Evolutionary conservation across 148 eudicot genomes (phyloP).

Genomic region (Amaranthus hypochondriacus): DNA sequence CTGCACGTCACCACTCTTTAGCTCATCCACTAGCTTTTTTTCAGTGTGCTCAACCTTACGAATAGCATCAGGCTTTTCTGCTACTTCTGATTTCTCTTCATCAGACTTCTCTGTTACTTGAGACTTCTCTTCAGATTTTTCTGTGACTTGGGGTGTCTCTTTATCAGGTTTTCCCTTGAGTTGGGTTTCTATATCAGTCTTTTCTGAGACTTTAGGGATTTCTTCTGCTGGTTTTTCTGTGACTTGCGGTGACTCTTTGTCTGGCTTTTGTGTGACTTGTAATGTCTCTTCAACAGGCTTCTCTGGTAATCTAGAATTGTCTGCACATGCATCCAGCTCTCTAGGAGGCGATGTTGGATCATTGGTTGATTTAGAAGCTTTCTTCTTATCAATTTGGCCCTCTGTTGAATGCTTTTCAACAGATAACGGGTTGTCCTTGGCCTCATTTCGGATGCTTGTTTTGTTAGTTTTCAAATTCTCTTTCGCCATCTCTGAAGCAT

Average conservation of each 20-base stretch:
- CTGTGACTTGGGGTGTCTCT: slow-evolving; percentile 8
- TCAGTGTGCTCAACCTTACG: slow-evolving; percentile 26
- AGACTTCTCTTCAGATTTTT: slow-evolving; percentile 11
- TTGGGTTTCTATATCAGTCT: slow-evolving; percentile 18
- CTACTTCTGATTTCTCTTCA: slow-evolving; percentile 14
- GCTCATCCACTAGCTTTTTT: slow-evolving; percentile 20
- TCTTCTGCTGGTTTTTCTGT: slow-evolving; percentile 29
- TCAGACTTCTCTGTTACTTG: slow-evolving; percentile 28
- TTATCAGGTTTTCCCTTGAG: slow-evolving; percentile 12
- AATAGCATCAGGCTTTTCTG: slow-evolving; percentile 12
- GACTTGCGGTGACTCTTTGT: slow-evolving; percentile 3
- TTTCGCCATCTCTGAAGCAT: slow-evolving; percentile 32
- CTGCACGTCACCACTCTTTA: slow-evolving; percentile 26
- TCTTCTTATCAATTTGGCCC: slow-evolving; percentile 24
- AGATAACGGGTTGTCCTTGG: slow-evolving; percentile 20
- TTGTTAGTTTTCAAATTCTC: slow-evolving; percentile 22
- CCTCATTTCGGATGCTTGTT: slow-evolving; percentile 20
- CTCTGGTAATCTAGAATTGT: slow-evolving; percentile 16
- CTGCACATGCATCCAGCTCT: slow-evolving; percentile 15
- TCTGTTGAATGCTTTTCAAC: slow-evolving; percentile 19
- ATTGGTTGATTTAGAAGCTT: slow-evolving; percentile 30
- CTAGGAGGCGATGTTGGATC: slow-evolving; percentile 25
- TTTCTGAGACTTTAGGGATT: slow-evolving; percentile 25
- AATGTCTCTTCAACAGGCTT: slow-evolving; percentile 14
- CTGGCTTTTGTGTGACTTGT: slow-evolving; percentile 9